phyloP scores from a whole-genome alignment of 2,329 filamentous ascomycete genomes.

The Aspergillus udagawae region DNA sequence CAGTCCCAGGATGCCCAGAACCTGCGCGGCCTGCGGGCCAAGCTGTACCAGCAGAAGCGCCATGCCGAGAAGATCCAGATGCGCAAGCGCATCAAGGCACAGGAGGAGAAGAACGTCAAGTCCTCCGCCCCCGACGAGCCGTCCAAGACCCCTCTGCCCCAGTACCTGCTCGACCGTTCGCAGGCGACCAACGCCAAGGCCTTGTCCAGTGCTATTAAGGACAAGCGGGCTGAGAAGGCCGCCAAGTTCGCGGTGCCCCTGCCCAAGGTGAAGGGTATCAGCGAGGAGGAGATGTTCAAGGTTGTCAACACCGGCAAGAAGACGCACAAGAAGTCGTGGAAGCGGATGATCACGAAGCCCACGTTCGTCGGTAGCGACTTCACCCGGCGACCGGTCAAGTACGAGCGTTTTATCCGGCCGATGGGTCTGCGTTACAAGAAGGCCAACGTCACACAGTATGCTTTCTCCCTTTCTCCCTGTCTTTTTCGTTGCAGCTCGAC shows the following conservation, averaged over 20 bases:
- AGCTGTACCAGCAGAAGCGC: slow-evolving; percentile 88
- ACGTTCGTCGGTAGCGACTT: slow-evolving; percentile 92
- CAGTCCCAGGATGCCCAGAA: slow-evolving; percentile 88
- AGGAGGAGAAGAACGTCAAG: slow-evolving; percentile 96
- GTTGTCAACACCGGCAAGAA: slow-evolving; percentile 96
- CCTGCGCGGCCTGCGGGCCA: slow-evolving; percentile 83
- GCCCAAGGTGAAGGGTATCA: slow-evolving; percentile 89
- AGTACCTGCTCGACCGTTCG: slow-evolving; percentile 87
- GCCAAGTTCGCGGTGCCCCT: slow-evolving; percentile 89
- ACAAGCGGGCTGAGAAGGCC: slow-evolving; percentile 89
- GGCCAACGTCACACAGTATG: slow-evolving; percentile 58
- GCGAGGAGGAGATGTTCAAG: slow-evolving; percentile 97
- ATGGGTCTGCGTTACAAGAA: slow-evolving; percentile 79
- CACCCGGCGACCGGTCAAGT: slow-evolving; percentile 79
- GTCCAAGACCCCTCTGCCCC: slow-evolving; percentile 71
- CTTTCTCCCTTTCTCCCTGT: background rate
- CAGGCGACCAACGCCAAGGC: slow-evolving; percentile 67
- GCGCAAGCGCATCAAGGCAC: slow-evolving; percentile 88
- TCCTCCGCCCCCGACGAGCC: slow-evolving; percentile 73
- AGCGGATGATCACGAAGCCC: slow-evolving; percentile 67
- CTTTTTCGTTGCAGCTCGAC: slow-evolving; percentile 4
- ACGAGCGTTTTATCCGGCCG: slow-evolving; percentile 66
- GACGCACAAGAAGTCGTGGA: slow-evolving; percentile 73
- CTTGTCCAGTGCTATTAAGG: slow-evolving; percentile 83
- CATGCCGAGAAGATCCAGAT: slow-evolving; percentile 98